Base-by-base conservation (phyloP, 176 grass and related monocot genomes). In the Aegilops sharonensis region DNA sequence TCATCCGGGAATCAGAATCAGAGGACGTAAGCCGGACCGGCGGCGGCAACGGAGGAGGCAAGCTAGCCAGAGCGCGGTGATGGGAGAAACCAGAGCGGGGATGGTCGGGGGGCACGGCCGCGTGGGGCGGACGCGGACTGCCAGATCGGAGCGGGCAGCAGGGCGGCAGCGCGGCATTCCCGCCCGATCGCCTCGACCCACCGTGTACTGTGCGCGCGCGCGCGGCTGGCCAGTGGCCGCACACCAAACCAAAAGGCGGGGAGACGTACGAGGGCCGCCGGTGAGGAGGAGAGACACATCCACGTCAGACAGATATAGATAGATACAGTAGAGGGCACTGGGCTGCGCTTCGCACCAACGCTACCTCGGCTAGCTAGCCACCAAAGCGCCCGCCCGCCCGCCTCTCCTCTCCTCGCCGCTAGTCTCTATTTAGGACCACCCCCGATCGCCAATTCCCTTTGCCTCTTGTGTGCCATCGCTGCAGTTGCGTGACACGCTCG, bases 71-170 rank as follows among this genome's bases (percentile, higher is more conserved):
- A 8, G 39, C 39, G 11, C 13, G 47, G 10, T 50, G 34, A 35
- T 35, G 45, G 45, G 45, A 5, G 12, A 48, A 13, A 48, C 45
- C 45, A 5, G 45, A 15, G 12, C 1, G 12, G 47, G 48, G 4
- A 17, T 5, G 52, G 0, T 5, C 52, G 2, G 52, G 77, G 54
- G 5, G 54, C 75, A 72, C 29, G 76, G 52, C 52, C 11, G 82
- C 59, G 59, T 89, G 82, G 82, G 57, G 23, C 21, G 32, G 62
- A 85, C 35, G 36, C 77, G 88, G 84, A 54, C 70, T 82, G 88
- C 63, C 64, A 70, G 84, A 52, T 82, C 64, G 30, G 83, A 82
- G 36, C 83, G 70, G 80, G 34, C 68, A 61, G 57, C 80, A 45
- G 34, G 68, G 82, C 25, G 34, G 23, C 64, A 13, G 40, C 3